phyloP scores from a whole-genome alignment of 2,329 filamentous ascomycete genomes.

The Stagonosporopsis vannaccii region DNA sequence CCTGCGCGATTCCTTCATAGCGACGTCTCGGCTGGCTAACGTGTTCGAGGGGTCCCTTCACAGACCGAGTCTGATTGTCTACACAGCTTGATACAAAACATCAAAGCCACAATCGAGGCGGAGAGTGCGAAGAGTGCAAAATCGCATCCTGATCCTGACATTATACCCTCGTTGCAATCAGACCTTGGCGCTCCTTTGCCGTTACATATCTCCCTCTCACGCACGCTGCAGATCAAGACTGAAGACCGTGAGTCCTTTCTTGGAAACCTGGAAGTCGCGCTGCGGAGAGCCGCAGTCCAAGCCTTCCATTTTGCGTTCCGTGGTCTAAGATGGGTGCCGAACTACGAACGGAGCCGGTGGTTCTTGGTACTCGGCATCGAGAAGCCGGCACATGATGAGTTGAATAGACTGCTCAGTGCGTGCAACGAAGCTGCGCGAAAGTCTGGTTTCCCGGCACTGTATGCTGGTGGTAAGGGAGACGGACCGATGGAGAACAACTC shows the following conservation, averaged over 20 bases:
- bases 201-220: slow-evolving; percentile 89
- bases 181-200: slow-evolving; percentile 80
- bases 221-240: slow-evolving; percentile 77
- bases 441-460: slow-evolving; percentile 75
- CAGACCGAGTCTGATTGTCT: slow-evolving; percentile 42
- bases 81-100: slow-evolving; percentile 38
- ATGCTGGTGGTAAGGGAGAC: slow-evolving; percentile 54
- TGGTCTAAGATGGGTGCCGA: slow-evolving; percentile 69
- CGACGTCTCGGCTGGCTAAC: slow-evolving; percentile 37
- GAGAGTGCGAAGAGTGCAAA: slow-evolving; percentile 32
- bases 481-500: slow-evolving; percentile 35
- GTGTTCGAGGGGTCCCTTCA: slow-evolving; percentile 48
- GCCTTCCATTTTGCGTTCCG: slow-evolving; percentile 58
- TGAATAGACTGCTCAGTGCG: slow-evolving; percentile 64
- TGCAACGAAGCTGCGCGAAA: slow-evolving; percentile 69
- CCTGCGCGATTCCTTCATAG: slow-evolving; percentile 4
- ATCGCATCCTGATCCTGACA: slow-evolving; percentile 42
- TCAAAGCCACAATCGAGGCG: slow-evolving; percentile 28
- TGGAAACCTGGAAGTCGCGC: slow-evolving; percentile 58
- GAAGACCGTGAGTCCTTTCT: slow-evolving; percentile 75
- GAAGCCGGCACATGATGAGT: slow-evolving; percentile 43
- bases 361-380: slow-evolving; percentile 80
- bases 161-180: slow-evolving; percentile 76
- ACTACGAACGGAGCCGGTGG: slow-evolving; percentile 73
- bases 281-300: slow-evolving; percentile 55